A percentile compares a stretch with the other conserved stretches of the same genome.
Conservation (phyloP, 371 early-diverging fungal species). For the Rhizopus delemar region DNA sequence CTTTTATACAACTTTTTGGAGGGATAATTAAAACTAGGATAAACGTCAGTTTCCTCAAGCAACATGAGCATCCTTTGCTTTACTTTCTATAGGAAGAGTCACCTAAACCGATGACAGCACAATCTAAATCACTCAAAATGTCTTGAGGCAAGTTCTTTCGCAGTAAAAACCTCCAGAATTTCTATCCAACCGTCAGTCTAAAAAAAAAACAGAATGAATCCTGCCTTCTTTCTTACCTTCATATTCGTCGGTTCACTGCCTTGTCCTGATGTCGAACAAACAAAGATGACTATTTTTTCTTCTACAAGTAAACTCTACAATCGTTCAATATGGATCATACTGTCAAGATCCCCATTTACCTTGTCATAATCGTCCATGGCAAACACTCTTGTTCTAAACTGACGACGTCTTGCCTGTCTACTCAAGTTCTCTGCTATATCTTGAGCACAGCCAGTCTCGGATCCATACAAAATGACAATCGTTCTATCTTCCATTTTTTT, state of each 20-base stretch:
- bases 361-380: constrained; percentile 84
- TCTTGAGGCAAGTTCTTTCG: constrained; percentile 74
- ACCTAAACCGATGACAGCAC: constrained; percentile 92
- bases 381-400: constrained; percentile 59
- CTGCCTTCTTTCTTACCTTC: constrained; percentile 62
- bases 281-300: constrained; percentile 79
- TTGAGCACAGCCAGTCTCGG: constrained; percentile 84
- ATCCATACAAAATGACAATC: constrained; percentile 77
- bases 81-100: constrained; percentile 92
- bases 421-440: constrained; percentile 79
- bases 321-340: background rate
- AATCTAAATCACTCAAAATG: constrained; percentile 65
- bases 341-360: constrained; percentile 27
- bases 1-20: constrained; percentile 92
- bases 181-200: constrained; percentile 22
- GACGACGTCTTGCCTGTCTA: constrained; percentile 77
- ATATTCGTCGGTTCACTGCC: constrained; percentile 92
- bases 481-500: constrained; percentile 16
- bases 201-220: background rate
- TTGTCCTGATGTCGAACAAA: constrained; percentile 94
- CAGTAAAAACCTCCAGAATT: constrained; percentile 88
- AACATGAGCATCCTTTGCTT: background rate
- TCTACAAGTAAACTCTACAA: constrained; percentile 58
- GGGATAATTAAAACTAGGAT: constrained; percentile 86
- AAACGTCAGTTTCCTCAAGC: background rate